These are phyloP conservation scores for Biscutella auriculata DNA, from an alignment of 441 rosid genomes.

Conservation along the genomic window DNA sequence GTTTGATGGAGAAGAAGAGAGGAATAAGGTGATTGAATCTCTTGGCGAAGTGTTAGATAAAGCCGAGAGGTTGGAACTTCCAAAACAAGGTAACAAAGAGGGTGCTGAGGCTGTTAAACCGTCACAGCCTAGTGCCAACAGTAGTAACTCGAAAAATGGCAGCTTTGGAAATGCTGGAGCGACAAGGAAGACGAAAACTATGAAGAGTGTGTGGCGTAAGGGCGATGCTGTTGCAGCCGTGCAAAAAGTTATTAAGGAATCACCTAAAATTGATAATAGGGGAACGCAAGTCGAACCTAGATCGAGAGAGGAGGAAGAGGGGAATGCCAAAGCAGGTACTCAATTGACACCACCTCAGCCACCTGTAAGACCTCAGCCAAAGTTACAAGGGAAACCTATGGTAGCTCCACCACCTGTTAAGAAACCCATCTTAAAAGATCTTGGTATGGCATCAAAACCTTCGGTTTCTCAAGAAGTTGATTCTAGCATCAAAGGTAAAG, in stretches of 20 bases:
- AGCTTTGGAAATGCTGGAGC: conserved; percentile 20
- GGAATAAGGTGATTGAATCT: conserved; percentile 68
- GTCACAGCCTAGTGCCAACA: conserved; percentile 20
- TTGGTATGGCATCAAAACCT: conserved; percentile 49
- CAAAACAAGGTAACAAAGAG: conserved; percentile 28
- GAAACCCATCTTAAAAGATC: conserved; percentile 77
- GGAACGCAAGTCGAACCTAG: conserved; percentile 21
- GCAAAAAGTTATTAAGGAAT: conserved; percentile 50
- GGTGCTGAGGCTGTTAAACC: conserved; percentile 25
- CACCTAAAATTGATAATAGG: conserved; percentile 30
- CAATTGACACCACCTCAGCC: conserved; percentile 37
- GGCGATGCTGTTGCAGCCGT: conserved; percentile 63
- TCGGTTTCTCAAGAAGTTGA: conserved; percentile 27
- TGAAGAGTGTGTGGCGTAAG: conserved; percentile 93
- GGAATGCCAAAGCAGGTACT: conserved; percentile 26
- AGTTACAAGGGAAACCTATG: conserved; percentile 59
- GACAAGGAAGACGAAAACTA: conserved; percentile 40
- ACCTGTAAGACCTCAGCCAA: conserved; percentile 58
- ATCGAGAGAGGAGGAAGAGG: conserved; percentile 21
- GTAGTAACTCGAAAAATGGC: conserved; percentile 22
- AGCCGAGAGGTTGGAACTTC: conserved; percentile 67
- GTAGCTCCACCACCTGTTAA: conserved; percentile 43
- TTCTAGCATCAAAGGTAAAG: conserved; percentile 30
- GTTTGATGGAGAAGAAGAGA: conserved; percentile 38
- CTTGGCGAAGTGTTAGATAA: conserved; percentile 83